Evolutionary conservation across 139 green algal genomes (phyloP), one percentile per base, ranked within the genome.

Genomic region (Chlorella sp.): DNA sequence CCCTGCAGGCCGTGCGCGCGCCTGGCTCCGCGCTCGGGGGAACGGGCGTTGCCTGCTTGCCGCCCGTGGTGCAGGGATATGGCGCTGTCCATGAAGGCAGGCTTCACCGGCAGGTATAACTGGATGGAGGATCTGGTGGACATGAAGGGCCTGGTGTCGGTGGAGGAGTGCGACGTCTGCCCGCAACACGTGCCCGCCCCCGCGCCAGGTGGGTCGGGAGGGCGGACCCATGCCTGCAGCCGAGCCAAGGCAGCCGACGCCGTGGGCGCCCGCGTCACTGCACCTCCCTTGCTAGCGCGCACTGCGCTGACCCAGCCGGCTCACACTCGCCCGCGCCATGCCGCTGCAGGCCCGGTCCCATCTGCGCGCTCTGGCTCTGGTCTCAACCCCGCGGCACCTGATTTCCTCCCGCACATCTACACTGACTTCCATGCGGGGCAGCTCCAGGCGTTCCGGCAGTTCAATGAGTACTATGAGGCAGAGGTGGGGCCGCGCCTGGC

Each of bases 391-490:
- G 36, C 2, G 9, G 70, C 70, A 9, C 12, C 70, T 3, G 17
- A 56, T 12, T 76, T 76, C 55, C 31, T 56, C 55, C 70, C 70
- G 5, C 70, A 76, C 56, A 31, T 8, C 4, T 43, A n/a, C 41
- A 76, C 70, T 3, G 41, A 60, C 1, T 19, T 12, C 27, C 70
- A 76, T 19, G 15, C 29, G 70, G 40, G 5, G 12, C 19, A 35
- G 8, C 31, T 42, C n/a, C 55, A 43, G 38, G 55, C n/a, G 3
- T 76, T 76, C 56, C 6, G n/a, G 14, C 14, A 67, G 55, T 76
- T 60, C 15, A 8, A 33, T 2, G 27, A n/a, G 35, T 3, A 25
- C 29, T 75, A 67, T 38, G n/a, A 55, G 25, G 15, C 38, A 38
- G 6, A 29, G 0, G 29, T 75, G 51, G 69, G 53, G 51, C 48